Conservation (phyloP, 768 basidiomycete species). For the Lactarius deliciosus region DNA sequence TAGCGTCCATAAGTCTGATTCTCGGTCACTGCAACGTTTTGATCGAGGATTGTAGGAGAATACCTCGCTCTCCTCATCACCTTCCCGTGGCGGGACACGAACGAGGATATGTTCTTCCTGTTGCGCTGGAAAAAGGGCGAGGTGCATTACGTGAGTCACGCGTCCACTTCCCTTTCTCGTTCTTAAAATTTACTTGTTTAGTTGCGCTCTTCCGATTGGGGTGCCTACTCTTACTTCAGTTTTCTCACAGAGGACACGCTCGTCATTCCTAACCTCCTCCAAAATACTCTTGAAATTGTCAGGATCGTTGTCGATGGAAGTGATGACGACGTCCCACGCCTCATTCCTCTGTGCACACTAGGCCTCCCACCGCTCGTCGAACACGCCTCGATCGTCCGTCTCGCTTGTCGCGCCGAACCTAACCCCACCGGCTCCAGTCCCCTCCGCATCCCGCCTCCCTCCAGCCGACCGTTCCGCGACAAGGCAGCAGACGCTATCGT, state of each 20-base stretch:
- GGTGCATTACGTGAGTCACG: conserved; percentile 29
- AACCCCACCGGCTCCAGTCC: conserved; percentile 26
- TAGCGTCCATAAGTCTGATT: conserved; percentile 14
- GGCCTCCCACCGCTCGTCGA: conserved; percentile 28
- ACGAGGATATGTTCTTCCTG: conserved; percentile 28
- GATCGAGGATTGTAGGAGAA: conserved; percentile 28
- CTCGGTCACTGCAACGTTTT: conserved; percentile 20
- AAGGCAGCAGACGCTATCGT: conserved; percentile 32
- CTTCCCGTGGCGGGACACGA: conserved; percentile 17
- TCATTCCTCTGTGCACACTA: conserved; percentile 28
- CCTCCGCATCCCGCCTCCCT: not conserved
- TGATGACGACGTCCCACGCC: conserved; percentile 11
- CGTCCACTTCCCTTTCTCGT: not conserved
- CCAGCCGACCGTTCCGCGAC: conserved; percentile 31
- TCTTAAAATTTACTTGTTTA: not conserved
- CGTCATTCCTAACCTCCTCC: conserved; percentile 32
- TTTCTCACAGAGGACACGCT: conserved; percentile 33
- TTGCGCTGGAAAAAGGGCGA: conserved; percentile 36
- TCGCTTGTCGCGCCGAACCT: conserved; percentile 36
- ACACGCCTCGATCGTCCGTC: conserved; percentile 27
- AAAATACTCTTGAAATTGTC: conserved; percentile 31
- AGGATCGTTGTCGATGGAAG: conserved; percentile 14
- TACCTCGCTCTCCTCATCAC: conserved; percentile 24
- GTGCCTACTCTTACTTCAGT: conserved; percentile 32
- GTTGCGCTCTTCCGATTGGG: conserved; percentile 24